Conservation (phyloP, 495 filamentous ascomycete species). For the Lophium mytilinum region DNA sequence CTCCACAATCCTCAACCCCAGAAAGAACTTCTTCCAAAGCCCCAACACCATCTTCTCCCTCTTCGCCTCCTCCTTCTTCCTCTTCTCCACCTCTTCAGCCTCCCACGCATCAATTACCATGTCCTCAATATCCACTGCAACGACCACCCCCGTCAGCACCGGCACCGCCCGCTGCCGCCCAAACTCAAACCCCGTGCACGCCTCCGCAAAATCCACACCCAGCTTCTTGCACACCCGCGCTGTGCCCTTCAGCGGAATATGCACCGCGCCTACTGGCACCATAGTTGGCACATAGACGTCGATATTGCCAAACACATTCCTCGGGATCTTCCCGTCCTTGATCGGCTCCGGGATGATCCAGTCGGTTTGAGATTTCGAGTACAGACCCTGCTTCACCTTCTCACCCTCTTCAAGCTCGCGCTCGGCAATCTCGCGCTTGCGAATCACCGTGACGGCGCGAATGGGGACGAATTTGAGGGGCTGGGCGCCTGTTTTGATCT, state of each 20-base stretch:
- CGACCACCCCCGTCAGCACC: slow-evolving; percentile 80
- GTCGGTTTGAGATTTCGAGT: slow-evolving; percentile 76
- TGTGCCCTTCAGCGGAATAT: slow-evolving; percentile 70
- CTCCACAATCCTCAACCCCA: slow-evolving; percentile 74
- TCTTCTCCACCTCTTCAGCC: slow-evolving; percentile 65
- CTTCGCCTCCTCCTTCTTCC: slow-evolving; percentile 73
- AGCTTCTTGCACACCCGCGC: slow-evolving; percentile 74
- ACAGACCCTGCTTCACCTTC: slow-evolving; percentile 80
- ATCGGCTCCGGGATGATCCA: slow-evolving; percentile 88
- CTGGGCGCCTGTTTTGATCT: slow-evolving; percentile 56
- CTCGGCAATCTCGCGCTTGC: slow-evolving; percentile 86
- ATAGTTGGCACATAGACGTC: slow-evolving; percentile 91
- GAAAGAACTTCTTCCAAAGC: slow-evolving; percentile 79
- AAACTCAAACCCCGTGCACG: slow-evolving; percentile 95
- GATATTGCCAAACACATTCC: slow-evolving; percentile 94
- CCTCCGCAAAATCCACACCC: slow-evolving; percentile 84
- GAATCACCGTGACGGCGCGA: slow-evolving; percentile 78
- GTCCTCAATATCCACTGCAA: slow-evolving; percentile 71
- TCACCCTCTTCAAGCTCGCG: slow-evolving; percentile 67
- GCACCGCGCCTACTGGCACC: slow-evolving; percentile 76
- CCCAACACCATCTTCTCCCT: slow-evolving; percentile 62
- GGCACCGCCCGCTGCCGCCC: slow-evolving; percentile 86
- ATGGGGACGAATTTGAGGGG: slow-evolving; percentile 83
- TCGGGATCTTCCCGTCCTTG: slow-evolving; percentile 75
- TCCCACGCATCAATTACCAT: slow-evolving; percentile 72